Evolutionary conservation across 2,329 filamentous ascomycete genomes (phyloP).

Genomic region (Talaromyces islandicus): DNA sequence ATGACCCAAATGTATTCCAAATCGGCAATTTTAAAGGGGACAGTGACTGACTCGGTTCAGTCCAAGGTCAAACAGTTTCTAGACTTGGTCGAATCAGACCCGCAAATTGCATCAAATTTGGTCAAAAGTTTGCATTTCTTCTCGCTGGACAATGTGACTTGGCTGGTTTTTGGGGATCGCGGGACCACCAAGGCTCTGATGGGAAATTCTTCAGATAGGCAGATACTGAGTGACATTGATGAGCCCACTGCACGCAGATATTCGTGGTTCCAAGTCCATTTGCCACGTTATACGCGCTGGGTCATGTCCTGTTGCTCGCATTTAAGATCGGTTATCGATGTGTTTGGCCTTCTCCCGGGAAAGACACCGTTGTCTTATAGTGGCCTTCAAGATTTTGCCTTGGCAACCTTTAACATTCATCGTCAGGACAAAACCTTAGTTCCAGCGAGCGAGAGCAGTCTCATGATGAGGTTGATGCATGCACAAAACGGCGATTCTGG

Average conservation of each 20-base stretch:
- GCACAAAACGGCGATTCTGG: background rate
- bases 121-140: background rate
- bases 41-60: background rate
- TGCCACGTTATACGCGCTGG: background rate
- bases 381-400: background rate
- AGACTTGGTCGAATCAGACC: background rate
- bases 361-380: background rate
- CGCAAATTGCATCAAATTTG: background rate
- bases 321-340: background rate
- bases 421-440: background rate
- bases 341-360: background rate
- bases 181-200: background rate
- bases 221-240: background rate
- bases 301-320: background rate
- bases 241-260: background rate
- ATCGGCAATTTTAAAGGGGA: background rate
- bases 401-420: background rate
- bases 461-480: conserved; percentile 1
- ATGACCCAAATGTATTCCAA: background rate
- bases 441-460: background rate
- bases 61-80: background rate
- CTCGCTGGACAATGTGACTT: background rate
- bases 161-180: background rate
- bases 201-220: background rate
- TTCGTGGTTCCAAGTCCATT: background rate